A percentile compares a stretch with the other conserved stretches of the same genome.
These are phyloP conservation scores for Paramecium sexaurelia DNA, from an alignment of 73 alveolate genomes.

Conservation along the genomic window DNA sequence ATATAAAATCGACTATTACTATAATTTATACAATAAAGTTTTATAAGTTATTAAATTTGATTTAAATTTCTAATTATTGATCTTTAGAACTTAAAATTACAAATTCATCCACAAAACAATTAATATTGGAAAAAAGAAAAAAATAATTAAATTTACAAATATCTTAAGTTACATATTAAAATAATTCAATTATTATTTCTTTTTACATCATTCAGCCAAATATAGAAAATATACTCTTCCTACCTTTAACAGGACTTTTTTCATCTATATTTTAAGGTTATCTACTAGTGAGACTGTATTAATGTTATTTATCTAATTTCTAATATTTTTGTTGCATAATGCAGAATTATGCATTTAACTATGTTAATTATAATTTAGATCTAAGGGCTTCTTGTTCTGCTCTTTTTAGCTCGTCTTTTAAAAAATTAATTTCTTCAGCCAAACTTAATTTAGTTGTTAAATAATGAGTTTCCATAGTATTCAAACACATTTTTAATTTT, in stretches of 20 bases:
- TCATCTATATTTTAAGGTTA: not conserved
- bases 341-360: not conserved
- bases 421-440: conserved; percentile 34
- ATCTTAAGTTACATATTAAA: not conserved
- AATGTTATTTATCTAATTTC: not conserved
- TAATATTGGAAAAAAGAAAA: not conserved
- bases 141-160: not conserved
- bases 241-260: not conserved
- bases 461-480: conserved; percentile 4
- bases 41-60: too few relatives aligned
- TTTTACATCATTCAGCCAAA: not conserved
- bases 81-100: too few relatives aligned
- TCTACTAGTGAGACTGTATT: not conserved
- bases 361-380: not conserved
- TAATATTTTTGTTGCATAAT: not conserved
- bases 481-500: not conserved
- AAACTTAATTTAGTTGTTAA: conserved; percentile 17
- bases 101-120: not conserved
- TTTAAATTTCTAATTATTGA: too few relatives aligned
- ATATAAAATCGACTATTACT: too few relatives aligned
- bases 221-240: conserved; percentile 15
- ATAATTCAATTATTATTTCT: not conserved
- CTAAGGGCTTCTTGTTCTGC: not conserved
- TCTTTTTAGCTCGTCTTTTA: conserved; percentile 9
- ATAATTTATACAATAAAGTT: too few relatives aligned